Evolutionary conservation across 106 monocot genomes (phyloP).

Genomic region (Triglochin maritima): DNA sequence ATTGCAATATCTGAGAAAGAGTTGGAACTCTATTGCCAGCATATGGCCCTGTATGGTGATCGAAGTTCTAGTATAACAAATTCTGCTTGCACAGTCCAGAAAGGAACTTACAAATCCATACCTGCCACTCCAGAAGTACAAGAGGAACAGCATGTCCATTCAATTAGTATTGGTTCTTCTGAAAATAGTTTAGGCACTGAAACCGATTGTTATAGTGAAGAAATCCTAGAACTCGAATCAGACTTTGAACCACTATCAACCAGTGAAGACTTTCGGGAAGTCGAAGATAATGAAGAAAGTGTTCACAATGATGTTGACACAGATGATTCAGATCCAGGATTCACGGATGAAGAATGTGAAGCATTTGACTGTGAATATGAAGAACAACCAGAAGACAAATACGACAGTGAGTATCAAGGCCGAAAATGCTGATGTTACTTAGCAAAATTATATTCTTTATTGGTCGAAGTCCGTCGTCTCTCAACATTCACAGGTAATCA

Average conservation of each 20-base stretch:
- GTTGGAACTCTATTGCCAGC: slow-evolving; percentile 79
- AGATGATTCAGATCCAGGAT: not conserved
- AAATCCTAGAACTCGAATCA: not conserved
- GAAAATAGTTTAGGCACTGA: not conserved
- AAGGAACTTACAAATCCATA: slow-evolving; percentile 2
- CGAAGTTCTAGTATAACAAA: slow-evolving; percentile 36
- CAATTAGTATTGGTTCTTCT: slow-evolving; percentile 1
- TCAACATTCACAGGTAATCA: too few species aligned
- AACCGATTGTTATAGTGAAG: slow-evolving; percentile 17
- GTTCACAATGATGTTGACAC: not conserved
- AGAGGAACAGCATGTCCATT: slow-evolving; percentile 5
- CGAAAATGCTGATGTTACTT: too few species aligned
- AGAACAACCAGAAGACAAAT: not conserved
- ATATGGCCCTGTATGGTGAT: slow-evolving; percentile 83
- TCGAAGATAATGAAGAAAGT: slow-evolving; percentile 6
- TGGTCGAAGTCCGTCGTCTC: too few species aligned
- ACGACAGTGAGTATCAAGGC: too few species aligned
- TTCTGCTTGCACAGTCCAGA: slow-evolving; percentile 24
- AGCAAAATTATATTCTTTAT: too few species aligned
- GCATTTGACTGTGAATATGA: not conserved
- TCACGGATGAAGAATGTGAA: slow-evolving; percentile 1
- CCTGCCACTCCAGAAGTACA: slow-evolving; percentile 1
- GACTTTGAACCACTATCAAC: not conserved
- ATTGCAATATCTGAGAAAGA: slow-evolving; percentile 91
- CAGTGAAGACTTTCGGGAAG: not conserved